Conservation (phyloP, 352 stramenopile species). For the Achlya hypogyna region DNA sequence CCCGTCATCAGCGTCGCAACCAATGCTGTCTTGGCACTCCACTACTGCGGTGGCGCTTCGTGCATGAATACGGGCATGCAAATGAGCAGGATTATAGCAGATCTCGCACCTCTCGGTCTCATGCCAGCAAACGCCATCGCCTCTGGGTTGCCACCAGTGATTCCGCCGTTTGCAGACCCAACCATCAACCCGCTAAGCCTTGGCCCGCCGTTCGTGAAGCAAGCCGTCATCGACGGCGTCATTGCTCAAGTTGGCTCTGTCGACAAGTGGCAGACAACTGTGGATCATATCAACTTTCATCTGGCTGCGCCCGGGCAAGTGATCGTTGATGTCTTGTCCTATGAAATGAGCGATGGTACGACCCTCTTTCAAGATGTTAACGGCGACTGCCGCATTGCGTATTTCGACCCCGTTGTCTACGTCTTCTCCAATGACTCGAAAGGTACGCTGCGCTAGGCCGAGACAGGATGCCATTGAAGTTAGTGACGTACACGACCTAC, state of each 20-base stretch:
- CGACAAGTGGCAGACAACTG: conserved; percentile 15
- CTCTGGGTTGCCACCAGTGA: conserved; percentile 16
- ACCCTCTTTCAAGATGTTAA: conserved; percentile 46
- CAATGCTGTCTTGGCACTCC: conserved; percentile 53
- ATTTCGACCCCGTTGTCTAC: conserved; percentile 52
- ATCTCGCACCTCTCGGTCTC: conserved; percentile 27
- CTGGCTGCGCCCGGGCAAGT: conserved; percentile 36
- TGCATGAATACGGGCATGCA: conserved; percentile 53
- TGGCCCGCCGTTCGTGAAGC: conserved; percentile 20
- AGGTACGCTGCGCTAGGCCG: neutral
- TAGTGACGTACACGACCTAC: conserved; percentile 23
- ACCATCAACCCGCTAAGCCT: conserved; percentile 11
- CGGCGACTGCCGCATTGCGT: conserved; percentile 43
- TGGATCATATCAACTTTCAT: conserved; percentile 46
- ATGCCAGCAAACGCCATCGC: conserved; percentile 32
- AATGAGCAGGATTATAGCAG: conserved; percentile 32
- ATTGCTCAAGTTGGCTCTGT: conserved; percentile 9
- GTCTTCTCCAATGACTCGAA: conserved; percentile 34
- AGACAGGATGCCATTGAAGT: neutral
- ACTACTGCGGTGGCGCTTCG: conserved; percentile 46
- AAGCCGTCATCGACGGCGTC: conserved; percentile 30
- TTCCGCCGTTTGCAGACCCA: conserved; percentile 33
- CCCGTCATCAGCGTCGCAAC: conserved; percentile 41
- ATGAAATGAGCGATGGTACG: conserved; percentile 45
- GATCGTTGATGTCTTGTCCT: conserved; percentile 45